Evolutionary conservation across 352 stramenopile genomes (phyloP).

Genomic region (Blastocystis sp.): DNA sequence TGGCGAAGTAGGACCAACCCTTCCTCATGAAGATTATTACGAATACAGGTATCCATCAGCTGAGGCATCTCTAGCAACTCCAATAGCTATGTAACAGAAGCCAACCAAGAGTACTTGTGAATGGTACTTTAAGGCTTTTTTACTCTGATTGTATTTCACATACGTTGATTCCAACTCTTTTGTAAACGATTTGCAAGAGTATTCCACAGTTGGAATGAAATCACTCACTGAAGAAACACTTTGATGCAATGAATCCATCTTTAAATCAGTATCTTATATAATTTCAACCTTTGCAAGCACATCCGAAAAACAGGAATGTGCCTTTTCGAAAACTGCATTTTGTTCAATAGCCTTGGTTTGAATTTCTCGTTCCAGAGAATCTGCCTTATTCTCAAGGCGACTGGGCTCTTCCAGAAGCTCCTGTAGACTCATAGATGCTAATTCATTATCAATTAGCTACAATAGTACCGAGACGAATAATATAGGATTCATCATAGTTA

Average conservation of each 20-base stretch:
- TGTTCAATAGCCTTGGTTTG: constrained; percentile 76
- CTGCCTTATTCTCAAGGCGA: constrained; percentile 74
- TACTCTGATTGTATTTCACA: constrained; percentile 72
- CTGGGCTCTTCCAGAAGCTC: constrained; percentile 69
- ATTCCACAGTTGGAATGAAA: constrained; percentile 53
- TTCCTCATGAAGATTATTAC: constrained; percentile 89
- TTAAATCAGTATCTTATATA: constrained; percentile 60
- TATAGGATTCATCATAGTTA: constrained; percentile 61
- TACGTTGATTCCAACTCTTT: constrained; percentile 55
- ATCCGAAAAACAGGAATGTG: constrained; percentile 76
- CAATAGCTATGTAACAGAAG: constrained; percentile 73
- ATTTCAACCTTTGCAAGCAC: constrained; percentile 66
- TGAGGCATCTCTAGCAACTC: constrained; percentile 93
- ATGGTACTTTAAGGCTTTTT: constrained; percentile 82
- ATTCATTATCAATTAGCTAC: not conserved
- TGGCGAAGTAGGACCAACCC: constrained; percentile 72
- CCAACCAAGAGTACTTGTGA: not conserved
- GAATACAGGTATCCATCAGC: constrained; percentile 88
- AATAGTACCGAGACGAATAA: constrained; percentile 32
- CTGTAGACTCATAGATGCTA: constrained; percentile 60
- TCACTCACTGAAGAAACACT: not conserved
- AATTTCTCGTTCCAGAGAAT: constrained; percentile 74
- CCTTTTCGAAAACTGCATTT: constrained; percentile 83
- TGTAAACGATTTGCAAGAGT: constrained; percentile 50
- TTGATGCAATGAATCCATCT: constrained; percentile 51